Percentiles rank a stretch among this genome's conserved stretches.
Conservation (phyloP, 306 rosid genomes). For the Fagus crenata region DNA sequence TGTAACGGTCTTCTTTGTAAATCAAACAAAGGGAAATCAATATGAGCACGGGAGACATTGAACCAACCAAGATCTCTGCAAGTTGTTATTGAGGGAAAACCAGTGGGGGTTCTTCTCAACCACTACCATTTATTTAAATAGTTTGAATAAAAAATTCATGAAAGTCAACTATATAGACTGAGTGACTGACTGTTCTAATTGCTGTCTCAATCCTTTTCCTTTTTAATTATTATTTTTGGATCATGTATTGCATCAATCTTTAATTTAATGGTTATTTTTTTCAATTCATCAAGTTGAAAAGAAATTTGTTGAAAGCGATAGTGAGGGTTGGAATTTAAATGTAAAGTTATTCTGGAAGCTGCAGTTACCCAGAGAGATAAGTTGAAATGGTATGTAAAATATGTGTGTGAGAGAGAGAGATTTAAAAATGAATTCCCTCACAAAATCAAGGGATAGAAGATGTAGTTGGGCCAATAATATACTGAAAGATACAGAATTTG, state of each 20-base stretch:
- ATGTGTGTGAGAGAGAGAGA: slow-evolving; percentile 16
- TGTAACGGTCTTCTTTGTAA: no score
- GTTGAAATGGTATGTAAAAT: slow-evolving; percentile 7
- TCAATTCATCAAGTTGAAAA: slow-evolving; percentile 21
- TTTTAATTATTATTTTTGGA: neutral
- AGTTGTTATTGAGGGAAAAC: slow-evolving; percentile 14
- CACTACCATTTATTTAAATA: slow-evolving; percentile 12
- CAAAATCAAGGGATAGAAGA: slow-evolving; percentile 2
- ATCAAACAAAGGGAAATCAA: slow-evolving; percentile 18
- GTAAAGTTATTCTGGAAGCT: slow-evolving; percentile 16
- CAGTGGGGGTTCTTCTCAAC: slow-evolving; percentile 32
- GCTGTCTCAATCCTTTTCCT: slow-evolving; percentile 8
- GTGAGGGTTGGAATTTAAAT: slow-evolving; percentile 12
- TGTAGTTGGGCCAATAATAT: slow-evolving; percentile 15
- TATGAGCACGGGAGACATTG: neutral
- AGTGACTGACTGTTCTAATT: slow-evolving; percentile 2
- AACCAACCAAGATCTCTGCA: slow-evolving; percentile 25
- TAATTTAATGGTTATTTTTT: neutral
- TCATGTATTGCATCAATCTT: slow-evolving; percentile 29
- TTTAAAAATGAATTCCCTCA: neutral
- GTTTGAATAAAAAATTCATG: neutral
- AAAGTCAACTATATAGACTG: slow-evolving; percentile 35
- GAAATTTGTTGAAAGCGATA: slow-evolving; percentile 2
- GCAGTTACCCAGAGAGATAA: neutral
- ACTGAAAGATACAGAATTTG: slow-evolving; percentile 21